Evolutionary conservation across 2,329 filamentous ascomycete species (phyloP).

Genomic region (Madurella mycetomatis): DNA sequence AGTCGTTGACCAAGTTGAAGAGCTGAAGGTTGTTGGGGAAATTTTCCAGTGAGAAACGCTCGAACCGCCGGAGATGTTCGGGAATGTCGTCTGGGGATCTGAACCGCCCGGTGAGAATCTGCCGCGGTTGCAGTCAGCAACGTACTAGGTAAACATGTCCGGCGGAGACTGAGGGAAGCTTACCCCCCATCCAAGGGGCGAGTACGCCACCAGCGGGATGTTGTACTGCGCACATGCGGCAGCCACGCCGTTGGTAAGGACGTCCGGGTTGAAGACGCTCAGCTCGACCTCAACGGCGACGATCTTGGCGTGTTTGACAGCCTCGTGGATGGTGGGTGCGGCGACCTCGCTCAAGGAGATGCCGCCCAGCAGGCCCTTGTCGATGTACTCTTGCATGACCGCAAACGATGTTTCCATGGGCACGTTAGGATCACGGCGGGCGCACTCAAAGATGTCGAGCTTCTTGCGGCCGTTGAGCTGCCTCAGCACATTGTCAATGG

Average conservation of each 20-base stretch:
- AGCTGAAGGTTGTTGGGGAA: constrained; percentile 62
- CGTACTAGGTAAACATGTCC: constrained; percentile 30
- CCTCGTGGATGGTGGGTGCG: constrained; percentile 46
- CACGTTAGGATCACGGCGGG: constrained; percentile 49
- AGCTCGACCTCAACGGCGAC: constrained; percentile 51
- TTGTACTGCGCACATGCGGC: constrained; percentile 45
- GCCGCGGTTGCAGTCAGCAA: not conserved
- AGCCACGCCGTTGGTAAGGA: constrained; percentile 48
- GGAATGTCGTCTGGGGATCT: constrained; percentile 50
- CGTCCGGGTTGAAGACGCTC: constrained; percentile 44
- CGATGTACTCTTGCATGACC: constrained; percentile 46
- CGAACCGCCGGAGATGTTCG: constrained; percentile 41
- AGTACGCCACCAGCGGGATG: constrained; percentile 53
- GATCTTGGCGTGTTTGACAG: constrained; percentile 41
- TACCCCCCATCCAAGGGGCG: constrained; percentile 58
- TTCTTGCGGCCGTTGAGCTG: constrained; percentile 52
- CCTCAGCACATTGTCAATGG: constrained; percentile 52
- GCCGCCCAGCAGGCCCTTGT: constrained; percentile 48
- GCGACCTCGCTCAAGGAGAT: constrained; percentile 50
- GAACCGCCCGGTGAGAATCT: constrained; percentile 43
- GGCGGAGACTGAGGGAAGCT: constrained; percentile 20
- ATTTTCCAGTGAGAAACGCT: constrained; percentile 58
- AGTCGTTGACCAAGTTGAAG: constrained; percentile 49
- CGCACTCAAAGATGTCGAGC: constrained; percentile 57
- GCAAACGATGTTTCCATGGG: constrained; percentile 42